Percentiles rank a stretch among this genome's conserved stretches.
Conservation (phyloP, 75 land plant genomes). For the Azolla pinnata region DNA sequence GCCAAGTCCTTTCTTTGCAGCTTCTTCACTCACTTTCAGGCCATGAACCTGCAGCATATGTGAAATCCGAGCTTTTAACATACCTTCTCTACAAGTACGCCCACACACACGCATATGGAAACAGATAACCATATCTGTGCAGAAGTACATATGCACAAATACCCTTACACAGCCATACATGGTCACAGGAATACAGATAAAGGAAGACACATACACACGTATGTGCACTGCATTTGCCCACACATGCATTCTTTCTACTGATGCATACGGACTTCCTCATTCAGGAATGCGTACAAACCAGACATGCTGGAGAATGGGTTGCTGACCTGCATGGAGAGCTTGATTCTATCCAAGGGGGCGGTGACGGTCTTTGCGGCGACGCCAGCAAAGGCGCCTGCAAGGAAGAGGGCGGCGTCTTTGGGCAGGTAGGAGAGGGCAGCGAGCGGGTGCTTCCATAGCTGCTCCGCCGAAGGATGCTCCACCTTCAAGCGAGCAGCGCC, state of each 20-base stretch:
- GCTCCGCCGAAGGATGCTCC: neutral
- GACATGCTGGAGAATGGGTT: neutral
- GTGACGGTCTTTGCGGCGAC: slow-evolving; percentile 45
- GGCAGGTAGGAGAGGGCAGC: slow-evolving; percentile 24
- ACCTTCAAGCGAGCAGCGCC: neutral
- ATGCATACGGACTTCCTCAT: neutral
- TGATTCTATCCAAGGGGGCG: slow-evolving; percentile 39
- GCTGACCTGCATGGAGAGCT: slow-evolving; percentile 41
- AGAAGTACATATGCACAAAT: neutral
- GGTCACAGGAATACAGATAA: neutral
- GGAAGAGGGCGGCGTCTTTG: slow-evolving; percentile 30
- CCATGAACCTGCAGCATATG: too few species aligned
- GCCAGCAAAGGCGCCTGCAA: slow-evolving; percentile 40
- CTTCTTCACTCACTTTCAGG: too few species aligned
- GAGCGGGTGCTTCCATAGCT: slow-evolving; percentile 25
- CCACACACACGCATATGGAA: neutral
- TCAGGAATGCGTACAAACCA: neutral
- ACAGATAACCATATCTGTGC: neutral
- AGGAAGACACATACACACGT: neutral
- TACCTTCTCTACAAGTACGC: too few species aligned
- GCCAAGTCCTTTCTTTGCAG: too few species aligned
- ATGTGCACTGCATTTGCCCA: neutral
- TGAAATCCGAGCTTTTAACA: too few species aligned
- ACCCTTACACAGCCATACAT: neutral
- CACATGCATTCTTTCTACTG: neutral